Conservation (phyloP, 257 asterid genomes). For the Ocimum tenuiflorum region DNA sequence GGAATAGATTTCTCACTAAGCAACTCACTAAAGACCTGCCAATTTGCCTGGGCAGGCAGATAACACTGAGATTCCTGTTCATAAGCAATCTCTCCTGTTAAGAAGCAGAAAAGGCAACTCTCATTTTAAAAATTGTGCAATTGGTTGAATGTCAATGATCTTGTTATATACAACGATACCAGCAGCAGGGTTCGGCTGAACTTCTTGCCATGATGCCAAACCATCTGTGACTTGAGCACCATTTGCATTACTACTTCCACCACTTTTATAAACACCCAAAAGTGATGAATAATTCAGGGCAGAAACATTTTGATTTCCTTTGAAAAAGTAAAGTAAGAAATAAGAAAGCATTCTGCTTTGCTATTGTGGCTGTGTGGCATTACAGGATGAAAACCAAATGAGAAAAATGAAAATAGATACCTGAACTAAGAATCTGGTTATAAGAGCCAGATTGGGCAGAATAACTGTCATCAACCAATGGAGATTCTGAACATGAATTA, state of each 20-base stretch:
- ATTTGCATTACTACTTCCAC: constrained; percentile 31
- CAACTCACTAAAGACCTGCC: constrained; percentile 48
- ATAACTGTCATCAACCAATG: constrained; percentile 39
- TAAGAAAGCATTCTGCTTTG: background rate
- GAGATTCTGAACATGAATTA: constrained; percentile 50
- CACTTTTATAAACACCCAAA: constrained; percentile 27
- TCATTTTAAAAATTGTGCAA: background rate
- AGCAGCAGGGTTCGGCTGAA: constrained; percentile 34
- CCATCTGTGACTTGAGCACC: constrained; percentile 36
- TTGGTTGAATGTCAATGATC: constrained; percentile 6
- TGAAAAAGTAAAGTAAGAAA: background rate
- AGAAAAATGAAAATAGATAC: constrained; percentile 31
- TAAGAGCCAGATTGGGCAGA: constrained; percentile 46
- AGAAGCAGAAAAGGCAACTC: constrained; percentile 19
- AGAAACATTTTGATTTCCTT: constrained; percentile 40
- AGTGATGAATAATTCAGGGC: constrained; percentile 33
- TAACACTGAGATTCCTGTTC: constrained; percentile 40
- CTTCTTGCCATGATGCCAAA: constrained; percentile 55
- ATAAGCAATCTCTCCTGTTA: constrained; percentile 50
- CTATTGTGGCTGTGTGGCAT: background rate
- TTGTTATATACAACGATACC: constrained; percentile 30
- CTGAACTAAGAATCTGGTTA: constrained; percentile 40
- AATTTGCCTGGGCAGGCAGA: constrained; percentile 39
- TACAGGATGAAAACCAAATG: constrained; percentile 8
- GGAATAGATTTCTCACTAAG: constrained; percentile 33